Conservation (phyloP, 345 rosid species). For the Cardamine occulta region DNA sequence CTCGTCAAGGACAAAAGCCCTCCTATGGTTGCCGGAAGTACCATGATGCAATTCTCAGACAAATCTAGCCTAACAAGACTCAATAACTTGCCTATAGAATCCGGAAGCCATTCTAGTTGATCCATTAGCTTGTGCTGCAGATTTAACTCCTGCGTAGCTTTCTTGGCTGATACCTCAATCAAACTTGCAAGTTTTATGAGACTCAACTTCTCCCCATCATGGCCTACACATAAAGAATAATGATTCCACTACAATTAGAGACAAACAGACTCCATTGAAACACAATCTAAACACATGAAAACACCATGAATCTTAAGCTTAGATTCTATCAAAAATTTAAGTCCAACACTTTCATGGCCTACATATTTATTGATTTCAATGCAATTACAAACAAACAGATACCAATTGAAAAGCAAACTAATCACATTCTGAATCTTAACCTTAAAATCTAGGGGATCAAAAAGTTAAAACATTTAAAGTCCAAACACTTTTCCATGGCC, state of each 20-base stretch:
- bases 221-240: conserved; percentile 50
- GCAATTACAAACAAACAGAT: neutral
- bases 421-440: neutral
- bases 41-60: conserved; percentile 78
- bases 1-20: conserved; percentile 73
- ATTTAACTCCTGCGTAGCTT: conserved; percentile 77
- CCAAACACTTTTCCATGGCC: conserved; percentile 50
- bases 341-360: neutral
- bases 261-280: neutral
- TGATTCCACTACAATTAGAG: neutral
- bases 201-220: conserved; percentile 76
- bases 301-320: neutral
- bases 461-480: neutral
- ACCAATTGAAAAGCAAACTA: neutral
- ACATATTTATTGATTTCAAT: neutral
- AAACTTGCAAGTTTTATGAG: conserved; percentile 90
- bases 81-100: conserved; percentile 84
- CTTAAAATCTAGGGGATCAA: neutral
- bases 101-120: conserved; percentile 93
- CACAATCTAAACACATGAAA: neutral
- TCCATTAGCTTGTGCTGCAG: conserved; percentile 85
- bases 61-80: conserved; percentile 70
- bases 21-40: conserved; percentile 71
- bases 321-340: neutral
- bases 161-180: conserved; percentile 86